These are phyloP conservation scores for Coemansia sp. DNA, from an alignment of 192 early-diverging fungal species.

Conservation along the genomic window DNA sequence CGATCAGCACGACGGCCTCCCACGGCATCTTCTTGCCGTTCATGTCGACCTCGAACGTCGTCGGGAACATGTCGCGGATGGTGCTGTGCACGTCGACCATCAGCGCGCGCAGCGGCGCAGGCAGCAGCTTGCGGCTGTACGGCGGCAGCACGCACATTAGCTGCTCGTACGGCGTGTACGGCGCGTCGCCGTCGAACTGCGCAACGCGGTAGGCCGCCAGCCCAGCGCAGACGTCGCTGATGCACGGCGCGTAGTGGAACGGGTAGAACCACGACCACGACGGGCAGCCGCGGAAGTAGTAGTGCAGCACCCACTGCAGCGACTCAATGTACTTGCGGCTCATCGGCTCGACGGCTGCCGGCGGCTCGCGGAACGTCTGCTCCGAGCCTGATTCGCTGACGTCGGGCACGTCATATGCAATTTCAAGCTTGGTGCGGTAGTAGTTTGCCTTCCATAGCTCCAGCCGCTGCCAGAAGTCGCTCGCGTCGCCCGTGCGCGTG, in stretches of 20 bases:
- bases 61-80: constrained; percentile 94
- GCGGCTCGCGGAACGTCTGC: constrained; percentile 33
- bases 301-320: constrained; percentile 96
- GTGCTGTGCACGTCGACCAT: constrained; percentile 84
- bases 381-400: constrained; percentile 10
- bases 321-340: constrained; percentile 83
- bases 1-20: constrained; percentile 98
- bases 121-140: constrained; percentile 79
- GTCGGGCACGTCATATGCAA: constrained; percentile 52
- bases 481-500: constrained; percentile 53
- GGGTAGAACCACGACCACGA: constrained; percentile 99
- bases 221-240: constrained; percentile 68
- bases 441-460: constrained; percentile 76
- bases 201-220: constrained; percentile 60
- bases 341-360: constrained; percentile 52
- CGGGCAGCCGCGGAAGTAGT: constrained; percentile 94
- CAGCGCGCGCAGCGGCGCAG: constrained; percentile 72
- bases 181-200: constrained; percentile 72
- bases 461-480: constrained; percentile 66
- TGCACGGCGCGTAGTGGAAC: constrained; percentile 95
- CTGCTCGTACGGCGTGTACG: constrained; percentile 97
- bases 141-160: constrained; percentile 98
- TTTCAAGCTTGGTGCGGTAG: constrained; percentile 63
- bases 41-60: constrained; percentile 86
- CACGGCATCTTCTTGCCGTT: constrained; percentile 98